Evolutionary conservation across 106 monocot species (phyloP), one percentile per base, ranked within the genome.

Genomic region (Acorus calamus): DNA sequence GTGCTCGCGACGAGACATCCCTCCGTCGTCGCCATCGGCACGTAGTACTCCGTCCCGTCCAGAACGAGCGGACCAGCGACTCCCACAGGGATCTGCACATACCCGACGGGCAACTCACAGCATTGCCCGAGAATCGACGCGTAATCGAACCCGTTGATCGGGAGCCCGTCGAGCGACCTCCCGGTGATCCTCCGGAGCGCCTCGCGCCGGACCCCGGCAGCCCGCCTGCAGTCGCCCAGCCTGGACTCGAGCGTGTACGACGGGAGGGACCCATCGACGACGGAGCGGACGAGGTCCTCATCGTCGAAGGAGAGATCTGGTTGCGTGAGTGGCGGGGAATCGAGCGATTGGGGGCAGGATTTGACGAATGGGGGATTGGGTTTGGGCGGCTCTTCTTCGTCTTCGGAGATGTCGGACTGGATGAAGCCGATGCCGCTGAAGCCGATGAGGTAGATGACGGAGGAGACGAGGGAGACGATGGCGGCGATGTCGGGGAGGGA

Each of bases 71-170:
- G 92, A 0, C 92, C 92, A 0, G 92, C 87, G 28, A 87, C 73
- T 28, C 92, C 92, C 9, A 92, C 87, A 0, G 87, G 92, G 2
- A 92, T 49, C 48, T 74, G 47, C 8, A 87, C 92, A 43, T 69
- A 92, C 42, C 87, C 92, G 3, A 92, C 60, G 11, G 87, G 84
- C 78, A 92, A 73, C 72, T 92, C 92, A 68, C 92, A 92, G 80
- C 92, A 92, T 66, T 92, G 92, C 46, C 92, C 92, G 2, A 85
- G 50, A 12, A 92, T 85, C 0, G 87, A 69, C 6, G 56, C 73
- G 60, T 92, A 92, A 57, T 92, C 79, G 56, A 92, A 87, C 10
- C 92, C 92, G 7, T 87, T 81, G 5, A 92, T 59, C 7, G 87
- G 84, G 48, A 92, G 67, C 48, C 92, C 87, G 5, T 88, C 80